Evolutionary conservation across 1,139 yeast species (phyloP), one percentile per base, ranked within the genome.

Genomic region (Candida sp.): DNA sequence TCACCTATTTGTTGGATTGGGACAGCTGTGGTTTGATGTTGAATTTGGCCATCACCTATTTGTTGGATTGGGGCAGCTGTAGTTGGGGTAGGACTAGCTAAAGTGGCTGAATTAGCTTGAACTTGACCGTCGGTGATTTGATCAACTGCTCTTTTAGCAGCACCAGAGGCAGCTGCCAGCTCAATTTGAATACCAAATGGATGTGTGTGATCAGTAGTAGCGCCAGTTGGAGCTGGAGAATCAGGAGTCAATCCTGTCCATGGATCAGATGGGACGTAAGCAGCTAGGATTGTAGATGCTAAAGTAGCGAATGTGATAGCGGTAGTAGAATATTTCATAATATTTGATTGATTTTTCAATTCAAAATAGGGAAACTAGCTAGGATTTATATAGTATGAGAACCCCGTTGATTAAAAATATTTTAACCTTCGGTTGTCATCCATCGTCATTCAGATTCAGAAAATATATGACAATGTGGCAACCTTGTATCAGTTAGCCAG

Each of bases 221-320:
- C 87, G 57, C 84, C 84, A 33, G 79, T 49, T 47, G 78, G 77
- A 36, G 82, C 69, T 41, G 74, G 55, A 35, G 73, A 75, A 39
- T 68, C 52, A 53, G 91, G 90, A 38, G 88, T 83, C 64, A 84
- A 73, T 43, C 89, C 81, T 33, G 88, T 72, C 81, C 87, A 82
- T 56, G 91, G 84, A 53, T 81, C 85, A 47, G 87, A 62, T 62
- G 89, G 84, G 64, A 81, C 77, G 61, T 76, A 71, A 57, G 88
- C 83, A 58, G 91, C 80, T 60, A 81, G 47, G 47, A 84, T 72
- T 38, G 75, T 53, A 44, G 79, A 68, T 42, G 77, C 72, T 45
- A 82, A 58, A 38, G 33, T 12, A 30, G 33, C 33, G 33, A 30
- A 30, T 9, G 33, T 30, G 33, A 12, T 9, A 12, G 19, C 5